A percentile compares a stretch with the other conserved stretches of the same genome.
These are phyloP conservation scores for Clonostachys rosea DNA, from an alignment of 2,329 filamentous ascomycete genomes.

Conservation along the genomic window DNA sequence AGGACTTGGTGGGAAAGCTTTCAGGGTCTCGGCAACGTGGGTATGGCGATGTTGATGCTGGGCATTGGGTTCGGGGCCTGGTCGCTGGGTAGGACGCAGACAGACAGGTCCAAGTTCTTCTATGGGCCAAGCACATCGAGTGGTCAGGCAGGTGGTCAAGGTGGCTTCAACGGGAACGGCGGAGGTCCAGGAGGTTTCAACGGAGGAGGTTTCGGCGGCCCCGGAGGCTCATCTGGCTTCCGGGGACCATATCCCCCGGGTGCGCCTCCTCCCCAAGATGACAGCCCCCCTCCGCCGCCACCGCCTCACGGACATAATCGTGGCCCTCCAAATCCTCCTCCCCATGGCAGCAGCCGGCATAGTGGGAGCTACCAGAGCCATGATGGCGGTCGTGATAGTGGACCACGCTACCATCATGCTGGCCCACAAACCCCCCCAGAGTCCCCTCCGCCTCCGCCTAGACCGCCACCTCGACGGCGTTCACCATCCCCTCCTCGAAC, in stretches of 20 bases:
- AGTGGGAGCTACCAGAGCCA: neutral
- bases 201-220: constrained; percentile 2
- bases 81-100: constrained; percentile 44
- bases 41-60: constrained; percentile 66
- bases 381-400: neutral
- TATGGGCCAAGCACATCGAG: constrained; percentile 4
- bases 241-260: constrained; percentile 19
- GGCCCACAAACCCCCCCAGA: too few relatives aligned
- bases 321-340: constrained; percentile 3
- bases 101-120: constrained; percentile 11
- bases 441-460: too few relatives aligned
- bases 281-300: constrained; percentile 22
- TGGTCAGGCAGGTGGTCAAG: neutral
- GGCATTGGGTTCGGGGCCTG: constrained; percentile 75
- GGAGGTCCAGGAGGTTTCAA: constrained; percentile 6
- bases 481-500: too few relatives aligned
- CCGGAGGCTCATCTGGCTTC: constrained; percentile 17
- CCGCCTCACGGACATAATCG: constrained; percentile 11
- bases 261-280: constrained; percentile 17
- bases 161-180: neutral
- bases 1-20: constrained; percentile 69
- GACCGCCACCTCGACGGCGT: too few relatives aligned
- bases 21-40: constrained; percentile 66
- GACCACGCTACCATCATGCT: neutral
- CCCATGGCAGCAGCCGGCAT: constrained; percentile 1